Percentiles rank a stretch among this genome's conserved stretches.
Conservation (phyloP, 371 early-diverging fungal species). For the Mucor lusitanicus region DNA sequence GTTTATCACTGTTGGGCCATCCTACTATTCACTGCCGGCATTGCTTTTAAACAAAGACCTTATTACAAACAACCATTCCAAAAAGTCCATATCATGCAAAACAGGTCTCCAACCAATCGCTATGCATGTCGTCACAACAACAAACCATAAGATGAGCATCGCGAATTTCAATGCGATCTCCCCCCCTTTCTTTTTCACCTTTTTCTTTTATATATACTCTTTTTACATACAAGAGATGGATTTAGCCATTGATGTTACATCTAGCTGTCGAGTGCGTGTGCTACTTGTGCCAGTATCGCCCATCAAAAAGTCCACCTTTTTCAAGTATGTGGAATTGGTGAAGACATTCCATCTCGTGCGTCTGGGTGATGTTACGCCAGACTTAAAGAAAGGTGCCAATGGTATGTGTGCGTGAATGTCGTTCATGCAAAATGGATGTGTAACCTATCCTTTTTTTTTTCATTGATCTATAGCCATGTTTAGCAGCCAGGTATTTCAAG, state of each 20-base stretch:
- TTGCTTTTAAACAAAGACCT: too few species aligned
- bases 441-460: background rate
- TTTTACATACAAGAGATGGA: constrained; percentile 29
- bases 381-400: constrained; percentile 51
- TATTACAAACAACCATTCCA: too few species aligned
- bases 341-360: constrained; percentile 60
- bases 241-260: constrained; percentile 57
- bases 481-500: constrained; percentile 48
- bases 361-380: constrained; percentile 65
- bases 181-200: background rate
- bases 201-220: background rate
- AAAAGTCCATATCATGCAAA: background rate
- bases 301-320: constrained; percentile 70
- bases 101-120: background rate
- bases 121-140: background rate
- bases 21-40: too few species aligned
- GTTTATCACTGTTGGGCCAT: too few species aligned
- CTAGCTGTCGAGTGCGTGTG: constrained; percentile 68
- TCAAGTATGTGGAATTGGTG: constrained; percentile 69
- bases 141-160: background rate
- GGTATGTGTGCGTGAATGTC: too few species aligned
- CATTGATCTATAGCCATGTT: constrained; percentile 16
- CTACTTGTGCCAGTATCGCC: constrained; percentile 79
- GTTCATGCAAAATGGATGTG: background rate
- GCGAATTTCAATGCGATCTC: background rate